Percentiles rank a stretch among this genome's conserved stretches.
Conservation (phyloP, 768 basidiomycete genomes). For the Suillus hirtellus region DNA sequence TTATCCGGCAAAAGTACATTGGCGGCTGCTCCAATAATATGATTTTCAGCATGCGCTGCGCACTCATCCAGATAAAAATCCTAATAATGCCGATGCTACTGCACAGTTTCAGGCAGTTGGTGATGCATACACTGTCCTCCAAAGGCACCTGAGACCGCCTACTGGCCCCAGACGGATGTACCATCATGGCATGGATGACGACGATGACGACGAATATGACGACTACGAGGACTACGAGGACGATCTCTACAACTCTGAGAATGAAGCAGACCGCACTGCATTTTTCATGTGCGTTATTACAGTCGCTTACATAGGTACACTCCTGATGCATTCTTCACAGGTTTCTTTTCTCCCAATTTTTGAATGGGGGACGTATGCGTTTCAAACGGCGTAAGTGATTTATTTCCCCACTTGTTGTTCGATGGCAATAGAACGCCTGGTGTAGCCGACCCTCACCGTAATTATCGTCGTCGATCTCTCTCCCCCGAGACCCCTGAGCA, state of each 20-base stretch:
- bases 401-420: slow-evolving; percentile 6
- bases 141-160: slow-evolving; percentile 51
- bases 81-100: slow-evolving; percentile 62
- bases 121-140: slow-evolving; percentile 64
- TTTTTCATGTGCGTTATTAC: slow-evolving; percentile 47
- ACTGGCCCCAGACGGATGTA: slow-evolving; percentile 24
- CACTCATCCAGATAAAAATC: slow-evolving; percentile 80
- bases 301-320: not conserved
- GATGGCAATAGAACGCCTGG: slow-evolving; percentile 13
- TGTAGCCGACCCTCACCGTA: slow-evolving; percentile 25
- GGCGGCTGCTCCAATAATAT: slow-evolving; percentile 7
- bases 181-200: slow-evolving; percentile 34
- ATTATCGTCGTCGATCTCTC: slow-evolving; percentile 14
- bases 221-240: slow-evolving; percentile 34
- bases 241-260: slow-evolving; percentile 31
- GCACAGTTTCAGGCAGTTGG: slow-evolving; percentile 67
- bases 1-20: slow-evolving; percentile 8
- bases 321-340: slow-evolving; percentile 31
- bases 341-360: slow-evolving; percentile 48
- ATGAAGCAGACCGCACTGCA: slow-evolving; percentile 34
- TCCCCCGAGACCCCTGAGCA: slow-evolving; percentile 51
- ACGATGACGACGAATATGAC: slow-evolving; percentile 38
- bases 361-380: slow-evolving; percentile 36
- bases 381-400: slow-evolving; percentile 31
- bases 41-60: slow-evolving; percentile 54